phyloP scores from a whole-genome alignment of 495 filamentous ascomycete species.

The Aspergillus biplanus region DNA sequence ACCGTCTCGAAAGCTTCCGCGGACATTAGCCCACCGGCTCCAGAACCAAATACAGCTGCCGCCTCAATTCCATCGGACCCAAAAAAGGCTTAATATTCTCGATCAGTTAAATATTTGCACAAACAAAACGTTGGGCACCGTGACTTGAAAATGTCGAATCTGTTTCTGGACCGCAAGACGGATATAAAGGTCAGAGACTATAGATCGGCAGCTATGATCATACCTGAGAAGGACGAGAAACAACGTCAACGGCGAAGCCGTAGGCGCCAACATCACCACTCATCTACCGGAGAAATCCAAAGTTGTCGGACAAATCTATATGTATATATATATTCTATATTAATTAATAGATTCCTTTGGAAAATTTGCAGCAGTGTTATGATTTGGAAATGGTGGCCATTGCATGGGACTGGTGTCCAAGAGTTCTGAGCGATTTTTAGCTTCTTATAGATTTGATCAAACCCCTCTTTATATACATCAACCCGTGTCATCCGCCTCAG shows the following conservation, averaged over 20 bases:
- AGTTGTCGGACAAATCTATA: too few relatives aligned
- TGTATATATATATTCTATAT: conserved; percentile 4
- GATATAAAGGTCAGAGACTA: conserved; percentile 98
- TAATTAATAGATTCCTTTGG: conserved; percentile 18
- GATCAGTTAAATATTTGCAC: conserved; percentile 91
- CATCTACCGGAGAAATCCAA: too few relatives aligned
- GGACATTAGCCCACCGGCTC: neutral
- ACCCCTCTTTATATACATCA: conserved; percentile 13
- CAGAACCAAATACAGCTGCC: neutral
- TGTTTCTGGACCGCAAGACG: conserved; percentile 95
- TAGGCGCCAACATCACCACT: too few relatives aligned
- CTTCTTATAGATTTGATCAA: conserved; percentile 21
- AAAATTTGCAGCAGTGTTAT: neutral
- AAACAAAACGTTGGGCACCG: conserved; percentile 91
- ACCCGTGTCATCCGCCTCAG: neutral
- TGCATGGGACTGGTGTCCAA: neutral
- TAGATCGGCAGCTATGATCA: conserved; percentile 88
- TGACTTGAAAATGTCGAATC: conserved; percentile 96
- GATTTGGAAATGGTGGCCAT: neutral
- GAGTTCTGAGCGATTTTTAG: neutral
- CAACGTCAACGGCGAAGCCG: conserved; percentile 47
- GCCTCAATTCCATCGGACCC: conserved; percentile 7
- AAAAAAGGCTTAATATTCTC: conserved; percentile 17
- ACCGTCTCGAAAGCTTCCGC: conserved; percentile 9
- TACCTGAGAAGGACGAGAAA: conserved; percentile 82